Conservation (phyloP, 2,329 filamentous ascomycete species). For the Penicillium sp. region DNA sequence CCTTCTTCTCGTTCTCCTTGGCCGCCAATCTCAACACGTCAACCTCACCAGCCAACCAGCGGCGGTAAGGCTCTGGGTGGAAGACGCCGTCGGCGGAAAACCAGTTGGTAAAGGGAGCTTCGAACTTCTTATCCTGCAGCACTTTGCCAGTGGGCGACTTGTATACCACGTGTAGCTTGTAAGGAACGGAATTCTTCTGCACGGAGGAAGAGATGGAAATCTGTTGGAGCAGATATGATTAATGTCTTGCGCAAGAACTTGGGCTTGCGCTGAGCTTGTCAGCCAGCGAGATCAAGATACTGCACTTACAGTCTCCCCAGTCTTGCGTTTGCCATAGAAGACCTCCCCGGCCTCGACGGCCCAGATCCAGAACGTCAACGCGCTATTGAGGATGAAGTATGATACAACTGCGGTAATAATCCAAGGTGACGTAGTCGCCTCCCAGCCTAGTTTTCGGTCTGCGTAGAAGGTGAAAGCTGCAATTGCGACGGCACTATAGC, state of each 20-base stretch:
- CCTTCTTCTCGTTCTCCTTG: constrained; percentile 41
- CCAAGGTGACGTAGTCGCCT: constrained; percentile 74
- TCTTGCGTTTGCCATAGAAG: constrained; percentile 74
- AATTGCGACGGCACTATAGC: constrained; percentile 79
- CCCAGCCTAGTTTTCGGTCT: constrained; percentile 91
- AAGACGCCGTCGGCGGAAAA: constrained; percentile 63
- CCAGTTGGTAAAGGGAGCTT: constrained; percentile 64
- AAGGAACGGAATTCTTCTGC: constrained; percentile 80
- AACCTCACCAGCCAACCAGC: constrained; percentile 63
- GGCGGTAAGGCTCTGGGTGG: constrained; percentile 63
- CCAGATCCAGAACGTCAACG: constrained; percentile 83
- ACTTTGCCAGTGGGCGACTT: constrained; percentile 45
- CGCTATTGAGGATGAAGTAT: constrained; percentile 78
- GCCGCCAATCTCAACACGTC: constrained; percentile 58
- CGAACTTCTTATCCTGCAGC: constrained; percentile 53
- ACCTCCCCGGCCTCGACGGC: constrained; percentile 78
- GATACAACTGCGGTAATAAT: constrained; percentile 76
- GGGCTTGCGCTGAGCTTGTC: not conserved
- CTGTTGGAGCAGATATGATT: constrained; percentile 46
- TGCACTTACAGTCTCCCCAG: constrained; percentile 62
- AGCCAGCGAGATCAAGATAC: not conserved
- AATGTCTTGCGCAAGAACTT: constrained; percentile 4
- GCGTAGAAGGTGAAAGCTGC: constrained; percentile 83
- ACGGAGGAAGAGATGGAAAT: constrained; percentile 72
- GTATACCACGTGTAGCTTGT: constrained; percentile 69